Percentiles rank a stretch among this genome's conserved stretches.
phyloP scores from a whole-genome alignment of 805 yeast genomes.

The Tetrapisispora arboricola region DNA sequence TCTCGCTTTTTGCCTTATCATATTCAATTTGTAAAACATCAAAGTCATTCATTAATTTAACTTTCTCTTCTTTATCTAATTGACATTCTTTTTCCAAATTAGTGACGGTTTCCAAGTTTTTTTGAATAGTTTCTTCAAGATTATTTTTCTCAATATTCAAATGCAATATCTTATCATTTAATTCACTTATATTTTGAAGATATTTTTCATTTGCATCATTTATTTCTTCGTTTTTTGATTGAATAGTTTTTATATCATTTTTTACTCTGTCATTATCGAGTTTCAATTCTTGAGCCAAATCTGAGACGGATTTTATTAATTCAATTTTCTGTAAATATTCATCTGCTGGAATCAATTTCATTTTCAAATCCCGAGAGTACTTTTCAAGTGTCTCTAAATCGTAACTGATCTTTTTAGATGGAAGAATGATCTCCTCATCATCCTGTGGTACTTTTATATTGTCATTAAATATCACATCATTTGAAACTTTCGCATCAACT shows the following conservation, averaged over 20 bases:
- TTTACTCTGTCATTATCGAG: neutral
- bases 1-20: neutral
- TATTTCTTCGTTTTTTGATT: neutral
- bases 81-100: neutral
- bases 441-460: no score
- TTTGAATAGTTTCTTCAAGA: neutral
- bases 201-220: neutral
- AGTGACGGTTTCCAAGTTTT: no score
- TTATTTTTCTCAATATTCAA: neutral
- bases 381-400: neutral
- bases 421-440: no score
- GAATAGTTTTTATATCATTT: neutral
- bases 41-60: neutral
- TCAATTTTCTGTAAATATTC: conserved; percentile 2
- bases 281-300: neutral
- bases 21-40: neutral
- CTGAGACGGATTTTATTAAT: neutral
- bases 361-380: neutral
- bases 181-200: neutral
- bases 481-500: neutral
- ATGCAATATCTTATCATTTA: neutral
- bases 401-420: neutral
- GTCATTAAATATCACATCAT: no score
- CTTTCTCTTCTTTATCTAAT: neutral
- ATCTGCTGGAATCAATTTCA: conserved; percentile 1